Evolutionary conservation across 2,329 filamentous ascomycete genomes (phyloP).

Genomic region (Gliomastix tumulicola): DNA sequence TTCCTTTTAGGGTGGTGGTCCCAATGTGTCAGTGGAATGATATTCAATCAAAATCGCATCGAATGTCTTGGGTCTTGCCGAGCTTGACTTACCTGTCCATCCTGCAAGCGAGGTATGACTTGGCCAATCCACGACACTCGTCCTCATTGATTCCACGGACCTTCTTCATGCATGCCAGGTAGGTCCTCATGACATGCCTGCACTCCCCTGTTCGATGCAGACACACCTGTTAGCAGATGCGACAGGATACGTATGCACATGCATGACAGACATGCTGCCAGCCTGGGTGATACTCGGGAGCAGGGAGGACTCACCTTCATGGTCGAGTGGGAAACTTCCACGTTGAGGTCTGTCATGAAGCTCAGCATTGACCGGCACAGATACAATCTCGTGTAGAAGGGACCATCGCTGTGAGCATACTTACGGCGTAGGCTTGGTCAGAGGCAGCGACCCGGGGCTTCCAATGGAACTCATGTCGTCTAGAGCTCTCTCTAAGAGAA

Average conservation of each 20-base stretch:
- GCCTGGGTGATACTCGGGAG: too few species aligned
- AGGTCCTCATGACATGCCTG: conserved; percentile 78
- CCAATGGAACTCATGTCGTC: conserved; percentile 62
- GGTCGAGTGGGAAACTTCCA: conserved; percentile 93
- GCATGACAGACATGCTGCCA: too few species aligned
- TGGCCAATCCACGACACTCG: conserved; percentile 78
- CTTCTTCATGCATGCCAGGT: conserved; percentile 81
- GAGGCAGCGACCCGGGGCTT: conserved; percentile 60
- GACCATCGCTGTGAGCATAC: conserved; percentile 24
- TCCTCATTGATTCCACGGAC: conserved; percentile 79
- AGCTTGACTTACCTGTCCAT: conserved; percentile 89
- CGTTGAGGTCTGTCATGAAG: conserved; percentile 85
- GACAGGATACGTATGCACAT: not conserved
- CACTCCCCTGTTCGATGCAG: conserved; percentile 64
- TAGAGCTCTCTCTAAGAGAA: too few species aligned
- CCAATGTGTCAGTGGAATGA: too few species aligned
- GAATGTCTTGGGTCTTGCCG: too few species aligned
- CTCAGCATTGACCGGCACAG: too few species aligned
- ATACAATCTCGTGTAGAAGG: too few species aligned
- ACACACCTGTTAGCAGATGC: conserved; percentile 1
- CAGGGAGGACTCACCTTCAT: conserved; percentile 53
- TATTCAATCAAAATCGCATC: too few species aligned
- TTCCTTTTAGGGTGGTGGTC: too few species aligned
- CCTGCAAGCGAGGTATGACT: conserved; percentile 80
- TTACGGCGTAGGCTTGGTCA: conserved; percentile 63